Evolutionary conservation across 75 land plant species (phyloP).

Genomic region (Cryptomeria japonica): DNA sequence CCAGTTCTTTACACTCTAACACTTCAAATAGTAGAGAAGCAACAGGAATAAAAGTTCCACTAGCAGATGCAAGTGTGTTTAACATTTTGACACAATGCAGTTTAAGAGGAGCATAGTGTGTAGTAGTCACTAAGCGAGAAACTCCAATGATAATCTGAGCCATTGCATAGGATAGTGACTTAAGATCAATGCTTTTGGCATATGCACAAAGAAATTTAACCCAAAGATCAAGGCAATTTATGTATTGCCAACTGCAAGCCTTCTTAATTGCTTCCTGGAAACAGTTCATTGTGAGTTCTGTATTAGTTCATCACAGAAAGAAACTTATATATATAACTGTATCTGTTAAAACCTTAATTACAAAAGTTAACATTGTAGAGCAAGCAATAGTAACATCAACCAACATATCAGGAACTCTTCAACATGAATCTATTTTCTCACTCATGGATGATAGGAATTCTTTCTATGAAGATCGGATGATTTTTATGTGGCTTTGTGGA

Average conservation of each 20-base stretch:
- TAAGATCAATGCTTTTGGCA: conserved; percentile 50
- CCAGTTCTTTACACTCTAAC: conserved; percentile 57
- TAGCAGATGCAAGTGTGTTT: conserved; percentile 72
- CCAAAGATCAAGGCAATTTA: conserved; percentile 82
- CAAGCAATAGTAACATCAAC: neutral
- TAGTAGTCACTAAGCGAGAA: conserved; percentile 69
- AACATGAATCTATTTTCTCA: neutral
- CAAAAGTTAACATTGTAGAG: neutral
- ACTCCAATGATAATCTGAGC: conserved; percentile 82
- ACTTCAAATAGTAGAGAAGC: conserved; percentile 60
- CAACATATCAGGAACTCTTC: neutral
- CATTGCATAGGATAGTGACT: conserved; percentile 54
- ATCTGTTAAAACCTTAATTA: neutral
- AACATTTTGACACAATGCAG: conserved; percentile 70
- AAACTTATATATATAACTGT: neutral
- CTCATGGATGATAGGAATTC: no score
- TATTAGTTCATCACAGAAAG: neutral
- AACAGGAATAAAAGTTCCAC: conserved; percentile 76
- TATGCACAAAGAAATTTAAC: conserved; percentile 65
- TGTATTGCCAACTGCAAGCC: conserved; percentile 82
- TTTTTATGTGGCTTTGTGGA: no score
- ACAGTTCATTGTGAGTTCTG: neutral
- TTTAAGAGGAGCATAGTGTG: conserved; percentile 80
- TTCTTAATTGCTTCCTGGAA: conserved; percentile 77
- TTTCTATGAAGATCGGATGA: no score